These are phyloP conservation scores for Primulina tabacum DNA, from an alignment of 257 asterid genomes.

Conservation along the genomic window DNA sequence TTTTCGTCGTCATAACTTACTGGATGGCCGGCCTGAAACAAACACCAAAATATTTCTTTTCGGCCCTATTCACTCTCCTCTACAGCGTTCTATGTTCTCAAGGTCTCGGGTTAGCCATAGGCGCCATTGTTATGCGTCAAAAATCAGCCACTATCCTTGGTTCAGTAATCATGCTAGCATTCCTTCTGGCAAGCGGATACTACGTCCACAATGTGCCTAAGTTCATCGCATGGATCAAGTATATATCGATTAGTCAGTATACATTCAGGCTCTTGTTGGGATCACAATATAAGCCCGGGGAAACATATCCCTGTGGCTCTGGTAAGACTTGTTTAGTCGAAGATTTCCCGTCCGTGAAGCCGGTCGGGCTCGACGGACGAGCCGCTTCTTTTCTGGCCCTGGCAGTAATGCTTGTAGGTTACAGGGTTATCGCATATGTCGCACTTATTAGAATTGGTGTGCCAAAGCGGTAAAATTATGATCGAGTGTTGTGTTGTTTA, in stretches of 20 bases:
- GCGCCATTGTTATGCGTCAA: slow-evolving; percentile 47
- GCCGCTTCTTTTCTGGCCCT: slow-evolving; percentile 33
- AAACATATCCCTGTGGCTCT: slow-evolving; percentile 39
- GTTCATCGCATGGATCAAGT: slow-evolving; percentile 52
- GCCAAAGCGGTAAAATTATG: slow-evolving; percentile 26
- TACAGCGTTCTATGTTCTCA: slow-evolving; percentile 42
- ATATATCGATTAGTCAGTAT: slow-evolving; percentile 40
- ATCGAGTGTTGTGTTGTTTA: not conserved
- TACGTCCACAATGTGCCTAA: slow-evolving; percentile 46
- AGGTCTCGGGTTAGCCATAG: slow-evolving; percentile 61
- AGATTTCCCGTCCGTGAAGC: slow-evolving; percentile 40
- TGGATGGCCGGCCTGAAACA: slow-evolving; percentile 55
- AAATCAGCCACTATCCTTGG: slow-evolving; percentile 43
- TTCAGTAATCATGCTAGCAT: slow-evolving; percentile 39
- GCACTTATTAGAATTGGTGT: slow-evolving; percentile 56
- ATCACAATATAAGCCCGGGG: slow-evolving; percentile 40
- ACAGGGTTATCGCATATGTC: slow-evolving; percentile 45
- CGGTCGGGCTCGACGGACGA: slow-evolving; percentile 39
- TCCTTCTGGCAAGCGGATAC: slow-evolving; percentile 47
- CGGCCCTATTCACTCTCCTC: slow-evolving; percentile 31
- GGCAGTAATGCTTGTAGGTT: slow-evolving; percentile 50
- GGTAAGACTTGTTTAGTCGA: slow-evolving; percentile 40
- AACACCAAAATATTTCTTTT: slow-evolving; percentile 29
- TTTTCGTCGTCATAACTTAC: slow-evolving; percentile 37
- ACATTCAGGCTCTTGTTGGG: slow-evolving; percentile 42